These are phyloP conservation scores for Vitellaria paradoxa DNA, from an alignment of 179 eudicot genomes.

Conservation along the genomic window DNA sequence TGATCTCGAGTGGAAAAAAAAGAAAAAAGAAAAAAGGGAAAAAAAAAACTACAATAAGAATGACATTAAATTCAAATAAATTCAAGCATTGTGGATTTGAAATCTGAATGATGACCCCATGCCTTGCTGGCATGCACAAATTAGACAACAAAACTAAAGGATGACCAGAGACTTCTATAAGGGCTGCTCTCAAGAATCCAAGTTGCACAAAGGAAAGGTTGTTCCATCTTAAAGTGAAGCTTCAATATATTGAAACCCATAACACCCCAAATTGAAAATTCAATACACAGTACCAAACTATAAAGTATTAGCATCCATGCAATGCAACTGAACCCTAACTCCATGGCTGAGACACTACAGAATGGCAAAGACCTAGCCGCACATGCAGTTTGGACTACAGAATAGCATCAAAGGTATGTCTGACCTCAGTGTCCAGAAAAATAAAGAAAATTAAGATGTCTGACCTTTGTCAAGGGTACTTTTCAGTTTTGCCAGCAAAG, in stretches of 20 bases:
- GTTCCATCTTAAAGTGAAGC: background rate
- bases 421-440: background rate
- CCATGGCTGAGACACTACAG: background rate
- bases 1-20: background rate
- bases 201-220: background rate
- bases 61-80: background rate
- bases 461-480: background rate
- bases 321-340: background rate
- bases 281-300: background rate
- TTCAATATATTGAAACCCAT: background rate
- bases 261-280: background rate
- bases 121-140: background rate
- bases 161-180: background rate
- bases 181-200: background rate
- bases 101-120: background rate
- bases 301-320: background rate
- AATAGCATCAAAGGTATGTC: constrained; percentile 8
- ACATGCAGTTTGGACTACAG: background rate
- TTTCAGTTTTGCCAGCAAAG: constrained; percentile 32
- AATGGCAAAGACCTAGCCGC: background rate
- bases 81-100: background rate
- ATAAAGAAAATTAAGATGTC: background rate
- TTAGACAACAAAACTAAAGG: background rate
- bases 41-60: background rate
- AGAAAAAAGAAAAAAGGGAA: no score